Conservation (phyloP, 1,284 basidiomycete genomes). For the Irpex lacteus region DNA sequence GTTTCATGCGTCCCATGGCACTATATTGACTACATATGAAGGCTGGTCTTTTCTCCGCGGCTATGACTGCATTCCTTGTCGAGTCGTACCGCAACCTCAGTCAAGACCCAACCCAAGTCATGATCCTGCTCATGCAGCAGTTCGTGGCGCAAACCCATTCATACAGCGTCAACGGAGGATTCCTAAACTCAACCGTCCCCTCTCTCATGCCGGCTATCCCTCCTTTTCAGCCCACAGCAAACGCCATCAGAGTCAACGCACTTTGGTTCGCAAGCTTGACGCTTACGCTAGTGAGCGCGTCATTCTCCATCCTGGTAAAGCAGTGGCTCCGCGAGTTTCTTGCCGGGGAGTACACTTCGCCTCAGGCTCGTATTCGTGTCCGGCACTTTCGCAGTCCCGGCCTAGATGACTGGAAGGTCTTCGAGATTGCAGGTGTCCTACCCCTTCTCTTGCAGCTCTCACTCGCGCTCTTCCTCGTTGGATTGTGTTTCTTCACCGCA, state of each 20-base stretch:
- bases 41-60: slow-evolving; percentile 11
- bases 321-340: slow-evolving; percentile 18
- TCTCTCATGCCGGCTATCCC: background rate
- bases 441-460: slow-evolving; percentile 17
- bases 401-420: slow-evolving; percentile 13
- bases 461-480: slow-evolving; percentile 17
- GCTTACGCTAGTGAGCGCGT: slow-evolving; percentile 15
- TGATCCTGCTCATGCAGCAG: background rate
- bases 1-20: too few species aligned
- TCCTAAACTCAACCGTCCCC: background rate
- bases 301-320: slow-evolving; percentile 15
- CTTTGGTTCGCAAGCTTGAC: slow-evolving; percentile 18
- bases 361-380: slow-evolving; percentile 3
- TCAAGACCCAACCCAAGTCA: background rate
- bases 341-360: background rate
- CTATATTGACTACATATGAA: too few species aligned
- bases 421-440: slow-evolving; percentile 14
- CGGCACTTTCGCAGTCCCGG: slow-evolving; percentile 9
- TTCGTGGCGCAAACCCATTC: background rate
- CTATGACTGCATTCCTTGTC: slow-evolving; percentile 3
- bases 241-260: slow-evolving; percentile 6
- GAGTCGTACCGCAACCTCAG: background rate
- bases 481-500: slow-evolving; percentile 14
- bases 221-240: background rate
- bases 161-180: background rate